Conservation (phyloP, 345 rosid species). For the Aquilaria sinensis region DNA sequence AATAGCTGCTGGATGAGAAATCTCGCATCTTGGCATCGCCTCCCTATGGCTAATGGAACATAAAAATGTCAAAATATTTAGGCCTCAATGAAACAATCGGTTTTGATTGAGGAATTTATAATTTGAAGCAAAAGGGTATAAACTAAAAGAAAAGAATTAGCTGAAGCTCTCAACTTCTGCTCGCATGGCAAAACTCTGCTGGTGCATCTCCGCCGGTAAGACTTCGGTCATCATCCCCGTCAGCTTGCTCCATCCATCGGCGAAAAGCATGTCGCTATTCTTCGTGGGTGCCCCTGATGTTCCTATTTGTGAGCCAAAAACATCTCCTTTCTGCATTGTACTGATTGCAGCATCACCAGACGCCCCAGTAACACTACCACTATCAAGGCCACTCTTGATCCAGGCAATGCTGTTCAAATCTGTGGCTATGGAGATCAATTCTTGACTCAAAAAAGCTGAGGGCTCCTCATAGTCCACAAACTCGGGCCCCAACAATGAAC, state of each 20-base stretch:
- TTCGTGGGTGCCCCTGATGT: slow-evolving; percentile 33
- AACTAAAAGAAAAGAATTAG: slow-evolving; percentile 11
- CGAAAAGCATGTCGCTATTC: slow-evolving; percentile 22
- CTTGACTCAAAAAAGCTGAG: slow-evolving; percentile 49
- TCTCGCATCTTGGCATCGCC: too few relatives aligned
- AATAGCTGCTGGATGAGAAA: too few relatives aligned
- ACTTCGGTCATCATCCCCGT: slow-evolving; percentile 32
- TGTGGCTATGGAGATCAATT: slow-evolving; percentile 68
- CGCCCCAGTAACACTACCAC: slow-evolving; percentile 13
- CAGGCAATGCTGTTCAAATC: slow-evolving; percentile 87
- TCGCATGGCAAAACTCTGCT: slow-evolving; percentile 37
- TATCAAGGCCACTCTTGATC: slow-evolving; percentile 74
- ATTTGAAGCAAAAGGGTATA: slow-evolving; percentile 16
- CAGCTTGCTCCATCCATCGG: slow-evolving; percentile 43
- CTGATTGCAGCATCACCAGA: slow-evolving; percentile 15
- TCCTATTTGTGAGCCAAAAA: slow-evolving; percentile 24
- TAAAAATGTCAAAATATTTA: too few relatives aligned
- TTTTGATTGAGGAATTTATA: background rate
- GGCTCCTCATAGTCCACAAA: slow-evolving; percentile 74
- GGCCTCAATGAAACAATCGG: too few relatives aligned
- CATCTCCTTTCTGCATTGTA: slow-evolving; percentile 20
- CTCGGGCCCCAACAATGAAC: slow-evolving; percentile 70
- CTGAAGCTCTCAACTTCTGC: slow-evolving; percentile 47
- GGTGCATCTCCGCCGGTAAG: slow-evolving; percentile 31
- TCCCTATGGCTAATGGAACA: too few relatives aligned